These are phyloP conservation scores for Cordyceps farinosa DNA, from an alignment of 2,329 filamentous ascomycete genomes.

Conservation along the genomic window DNA sequence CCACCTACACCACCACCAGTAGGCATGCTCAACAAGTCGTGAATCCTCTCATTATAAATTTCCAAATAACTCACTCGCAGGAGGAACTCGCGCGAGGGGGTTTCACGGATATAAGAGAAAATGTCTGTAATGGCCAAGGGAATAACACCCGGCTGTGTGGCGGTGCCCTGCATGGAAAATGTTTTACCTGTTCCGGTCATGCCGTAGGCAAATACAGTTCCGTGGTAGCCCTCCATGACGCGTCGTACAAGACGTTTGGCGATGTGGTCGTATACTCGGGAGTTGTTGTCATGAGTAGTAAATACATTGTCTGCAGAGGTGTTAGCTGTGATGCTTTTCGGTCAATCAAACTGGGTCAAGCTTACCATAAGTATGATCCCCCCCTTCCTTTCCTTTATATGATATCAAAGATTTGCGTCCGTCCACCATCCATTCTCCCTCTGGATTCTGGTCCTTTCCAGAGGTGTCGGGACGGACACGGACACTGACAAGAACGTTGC, in stretches of 20 bases:
- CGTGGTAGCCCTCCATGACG: constrained; percentile 99
- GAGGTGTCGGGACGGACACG: constrained; percentile 81
- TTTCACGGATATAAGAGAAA: constrained; percentile 97
- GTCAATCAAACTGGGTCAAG: neutral
- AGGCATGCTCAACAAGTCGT: constrained; percentile 82
- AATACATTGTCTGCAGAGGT: constrained; percentile 82
- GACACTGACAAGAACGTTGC: constrained; percentile 94
- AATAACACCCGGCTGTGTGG: constrained; percentile 92
- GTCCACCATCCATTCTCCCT: constrained; percentile 91
- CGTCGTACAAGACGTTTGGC: constrained; percentile 91
- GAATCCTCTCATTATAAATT: constrained; percentile 98
- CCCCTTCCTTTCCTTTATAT: constrained; percentile 83
- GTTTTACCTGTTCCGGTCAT: constrained; percentile 99
- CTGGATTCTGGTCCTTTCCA: constrained; percentile 56
- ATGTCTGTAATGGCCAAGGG: constrained; percentile 97
- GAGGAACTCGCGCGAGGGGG: constrained; percentile 88
- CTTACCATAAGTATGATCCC: constrained; percentile 88
- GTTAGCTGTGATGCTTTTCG: constrained; percentile 21
- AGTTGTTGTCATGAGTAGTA: constrained; percentile 87
- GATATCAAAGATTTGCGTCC: constrained; percentile 76
- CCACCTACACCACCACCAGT: constrained; percentile 53
- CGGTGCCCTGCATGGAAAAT: constrained; percentile 98
- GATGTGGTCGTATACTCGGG: constrained; percentile 87
- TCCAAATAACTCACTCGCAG: constrained; percentile 96
- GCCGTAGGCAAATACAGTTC: constrained; percentile 96